Conservation (phyloP, 2,329 filamentous ascomycete genomes). For the Ceratocystis colombiana region DNA sequence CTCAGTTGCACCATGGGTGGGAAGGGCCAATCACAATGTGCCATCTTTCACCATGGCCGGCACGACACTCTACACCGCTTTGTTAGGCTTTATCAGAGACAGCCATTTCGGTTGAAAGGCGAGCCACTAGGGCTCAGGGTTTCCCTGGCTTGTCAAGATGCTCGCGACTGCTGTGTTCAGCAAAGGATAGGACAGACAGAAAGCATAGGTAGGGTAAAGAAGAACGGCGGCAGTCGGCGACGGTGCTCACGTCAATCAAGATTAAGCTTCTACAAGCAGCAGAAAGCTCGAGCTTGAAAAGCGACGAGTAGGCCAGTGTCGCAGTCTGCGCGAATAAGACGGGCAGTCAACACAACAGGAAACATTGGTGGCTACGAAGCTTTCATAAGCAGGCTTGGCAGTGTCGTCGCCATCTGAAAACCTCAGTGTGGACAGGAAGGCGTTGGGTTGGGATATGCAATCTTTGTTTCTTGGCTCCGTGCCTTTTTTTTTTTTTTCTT, state of each 20-base stretch:
- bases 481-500: no score
- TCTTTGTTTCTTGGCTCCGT: background rate
- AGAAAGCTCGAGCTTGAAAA: no score
- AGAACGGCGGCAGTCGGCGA: background rate
- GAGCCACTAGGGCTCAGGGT: constrained; percentile 1
- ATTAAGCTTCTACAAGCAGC: no score
- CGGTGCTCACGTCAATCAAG: no score
- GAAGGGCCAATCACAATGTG: constrained; percentile 5
- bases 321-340: background rate
- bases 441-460: background rate
- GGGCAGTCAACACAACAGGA: background rate
- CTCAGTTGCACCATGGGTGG: background rate
- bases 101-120: constrained; percentile 2
- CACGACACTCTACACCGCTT: constrained; percentile 5
- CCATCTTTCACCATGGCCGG: background rate
- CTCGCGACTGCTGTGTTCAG: background rate
- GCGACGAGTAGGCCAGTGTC: no score
- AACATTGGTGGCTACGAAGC: background rate
- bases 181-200: background rate
- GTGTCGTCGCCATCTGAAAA: constrained; percentile 3
- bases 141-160: constrained; percentile 14
- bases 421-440: background rate
- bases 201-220: background rate
- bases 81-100: background rate
- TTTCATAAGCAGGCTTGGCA: background rate